Base-by-base conservation (phyloP, 306 rosid species). In the Ochetophila trinervis region DNA sequence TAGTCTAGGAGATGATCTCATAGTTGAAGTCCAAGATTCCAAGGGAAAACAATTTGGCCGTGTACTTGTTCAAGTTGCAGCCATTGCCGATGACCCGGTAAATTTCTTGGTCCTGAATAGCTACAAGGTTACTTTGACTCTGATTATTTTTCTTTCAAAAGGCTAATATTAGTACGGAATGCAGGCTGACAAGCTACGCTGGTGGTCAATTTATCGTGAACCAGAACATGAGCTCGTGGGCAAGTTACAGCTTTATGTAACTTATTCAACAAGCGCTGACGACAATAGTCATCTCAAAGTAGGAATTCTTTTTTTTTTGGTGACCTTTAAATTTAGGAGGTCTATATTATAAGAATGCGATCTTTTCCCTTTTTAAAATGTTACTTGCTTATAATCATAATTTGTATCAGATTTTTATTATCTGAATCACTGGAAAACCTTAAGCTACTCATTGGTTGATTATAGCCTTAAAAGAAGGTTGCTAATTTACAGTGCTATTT, bases 141-240 rank as follows among this genome's bases (percentile, higher is more conserved):
- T 63, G 71, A 32, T 76, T 47, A 37, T 70, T n/a, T 23, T 68
- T 53, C 19, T 48, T 40, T 36, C 66, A 35, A 18, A 68, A 61
- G 61, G 36, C 74, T 89, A 58, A 78, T 67, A 45, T 73, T 60
- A 45, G 44, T 63, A 66, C 69, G 77, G 74, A 71, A 77, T 67
- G 83, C 86, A 94, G 99, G 82, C 92, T 52, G 97, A 94, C 79
- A 94, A 90, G 81, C 71, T 90, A 79, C 95, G 99, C 51, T 94
- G 99, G 99, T 94, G 95, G 88, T 82, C 91, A 47, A 64, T 94
- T 60, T 90, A 86, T 64, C 85, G 68, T 0, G 97, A 90, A 74
- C 91, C 91, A 10, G 94, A 76, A 54, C 99, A 94, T 68, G 95
- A 86, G 67, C 87, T 82, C 65, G 90, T 88, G 32, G 99, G 97